Conservation (phyloP, 2,329 filamentous ascomycete genomes). For the Botrytis fabae region DNA sequence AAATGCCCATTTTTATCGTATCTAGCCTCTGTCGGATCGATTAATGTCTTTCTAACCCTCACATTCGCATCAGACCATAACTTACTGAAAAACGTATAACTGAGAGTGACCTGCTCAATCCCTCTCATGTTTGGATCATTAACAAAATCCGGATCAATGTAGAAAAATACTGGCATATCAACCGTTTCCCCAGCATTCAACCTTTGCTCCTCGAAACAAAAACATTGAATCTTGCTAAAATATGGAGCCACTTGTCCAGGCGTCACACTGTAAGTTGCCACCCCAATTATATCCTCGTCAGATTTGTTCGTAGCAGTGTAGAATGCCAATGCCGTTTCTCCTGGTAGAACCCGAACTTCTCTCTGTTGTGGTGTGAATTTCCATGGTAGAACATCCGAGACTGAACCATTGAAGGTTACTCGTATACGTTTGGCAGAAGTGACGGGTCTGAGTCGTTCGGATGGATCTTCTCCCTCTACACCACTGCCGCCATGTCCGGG, state of each 20-base stretch:
- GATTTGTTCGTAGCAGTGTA: slow-evolving; percentile 95
- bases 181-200: slow-evolving; percentile 94
- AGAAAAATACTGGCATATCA: slow-evolving; percentile 99
- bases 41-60: not conserved
- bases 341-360: slow-evolving; percentile 90
- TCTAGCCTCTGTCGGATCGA: slow-evolving; percentile 62
- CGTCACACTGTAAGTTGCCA: slow-evolving; percentile 96
- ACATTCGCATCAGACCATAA: slow-evolving; percentile 31
- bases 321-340: slow-evolving; percentile 95
- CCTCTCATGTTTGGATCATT: slow-evolving; percentile 91
- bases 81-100: slow-evolving; percentile 98
- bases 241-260: slow-evolving; percentile 94
- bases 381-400: slow-evolving; percentile 94
- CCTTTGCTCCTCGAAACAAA: slow-evolving; percentile 97
- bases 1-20: slow-evolving; percentile 80
- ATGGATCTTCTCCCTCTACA: slow-evolving; percentile 61
- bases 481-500: slow-evolving; percentile 60
- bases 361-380: slow-evolving; percentile 96
- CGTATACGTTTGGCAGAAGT: slow-evolving; percentile 80
- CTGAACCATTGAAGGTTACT: slow-evolving; percentile 93
- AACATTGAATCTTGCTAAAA: slow-evolving; percentile 99
- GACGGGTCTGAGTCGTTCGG: slow-evolving; percentile 77
- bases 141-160: slow-evolving; percentile 92
- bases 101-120: slow-evolving; percentile 92
- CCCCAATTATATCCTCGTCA: slow-evolving; percentile 91